Evolutionary conservation across 805 yeast genomes (phyloP), one percentile per base, ranked within the genome.

Genomic region (Metschnikowia cubensis): DNA sequence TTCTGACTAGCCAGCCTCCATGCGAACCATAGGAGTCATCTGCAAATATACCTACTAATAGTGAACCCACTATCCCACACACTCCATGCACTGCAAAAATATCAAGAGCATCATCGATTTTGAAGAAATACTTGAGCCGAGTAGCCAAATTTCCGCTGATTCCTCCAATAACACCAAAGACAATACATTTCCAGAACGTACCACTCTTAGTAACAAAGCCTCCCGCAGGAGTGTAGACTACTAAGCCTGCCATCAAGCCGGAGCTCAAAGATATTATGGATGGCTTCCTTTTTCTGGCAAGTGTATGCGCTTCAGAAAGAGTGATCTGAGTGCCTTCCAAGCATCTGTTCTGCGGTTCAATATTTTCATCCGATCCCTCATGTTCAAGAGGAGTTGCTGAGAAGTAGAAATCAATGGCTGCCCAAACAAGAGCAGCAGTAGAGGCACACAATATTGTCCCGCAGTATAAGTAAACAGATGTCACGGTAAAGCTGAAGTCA

Each of bases 1-100:
- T 63, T 13, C 69, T 67, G 10, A 60, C 57, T 1, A 70, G 64
- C 77, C 77, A 73, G 6, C 77, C 77, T 3, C 77, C 77, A 18
- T 58, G 38, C 1, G 75, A 59, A 1, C 57, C 63, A 47, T 68
- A 69, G 6, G 54, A 48, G 10, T 57, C 51, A 36, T 67, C 67
- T 15, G 76, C 74, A 57, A 73, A 70, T 1, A 73, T 62, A 0
- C 77, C 77, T 1, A 74, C 71, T 34, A 73, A 56, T 11, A 73
- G 35, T 2, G 74, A 69, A 0, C 77, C 77, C 3, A 64, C 66
- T 29, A 70, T 64, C 0, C 77, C 77, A 21, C 72, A 68, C 5
- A 71, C 59, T 0, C 76, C 77, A 55, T 73, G 77, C 36, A 73
- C 65, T 6, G 77, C 76, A 57, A 72, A 72, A 3, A 73, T 60